These are phyloP conservation scores for Neonectria hederae DNA, from an alignment of 2,329 filamentous ascomycete species.

Conservation along the genomic window DNA sequence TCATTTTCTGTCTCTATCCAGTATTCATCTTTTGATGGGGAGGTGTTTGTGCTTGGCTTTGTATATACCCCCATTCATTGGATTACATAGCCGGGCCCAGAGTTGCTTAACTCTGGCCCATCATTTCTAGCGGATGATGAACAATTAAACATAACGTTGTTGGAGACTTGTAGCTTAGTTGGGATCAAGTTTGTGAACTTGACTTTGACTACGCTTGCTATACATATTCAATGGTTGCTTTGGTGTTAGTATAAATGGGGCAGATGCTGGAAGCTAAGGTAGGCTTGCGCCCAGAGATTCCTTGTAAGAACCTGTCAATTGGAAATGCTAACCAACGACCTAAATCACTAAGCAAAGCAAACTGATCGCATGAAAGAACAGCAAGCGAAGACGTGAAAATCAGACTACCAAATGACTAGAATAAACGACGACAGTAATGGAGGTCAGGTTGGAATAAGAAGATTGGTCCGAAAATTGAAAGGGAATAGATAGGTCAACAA, in stretches of 20 bases:
- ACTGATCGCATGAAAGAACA: neutral
- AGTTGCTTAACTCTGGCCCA: neutral
- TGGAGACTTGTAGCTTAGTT: neutral
- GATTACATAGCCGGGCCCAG: conserved; percentile 15
- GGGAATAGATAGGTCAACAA: no score
- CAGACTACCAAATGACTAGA: no score
- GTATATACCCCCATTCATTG: conserved; percentile 35
- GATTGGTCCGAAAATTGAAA: no score
- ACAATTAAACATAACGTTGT: neutral
- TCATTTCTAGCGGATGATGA: neutral
- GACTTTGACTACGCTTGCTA: neutral
- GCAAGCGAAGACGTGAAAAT: neutral
- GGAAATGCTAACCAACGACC: neutral
- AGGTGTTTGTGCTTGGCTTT: conserved; percentile 27
- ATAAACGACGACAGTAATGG: no score
- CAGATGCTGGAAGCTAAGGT: no score
- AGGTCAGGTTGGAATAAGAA: no score
- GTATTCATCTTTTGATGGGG: conserved; percentile 12
- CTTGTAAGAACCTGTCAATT: neutral
- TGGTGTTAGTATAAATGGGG: no score
- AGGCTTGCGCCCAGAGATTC: no score
- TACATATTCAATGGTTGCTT: no score
- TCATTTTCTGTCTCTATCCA: conserved; percentile 17
- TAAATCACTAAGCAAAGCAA: neutral
- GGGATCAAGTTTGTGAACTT: no score